Evolutionary conservation across 2,329 filamentous ascomycete genomes (phyloP).

Genomic region (Pseudogymnoascus sp.): DNA sequence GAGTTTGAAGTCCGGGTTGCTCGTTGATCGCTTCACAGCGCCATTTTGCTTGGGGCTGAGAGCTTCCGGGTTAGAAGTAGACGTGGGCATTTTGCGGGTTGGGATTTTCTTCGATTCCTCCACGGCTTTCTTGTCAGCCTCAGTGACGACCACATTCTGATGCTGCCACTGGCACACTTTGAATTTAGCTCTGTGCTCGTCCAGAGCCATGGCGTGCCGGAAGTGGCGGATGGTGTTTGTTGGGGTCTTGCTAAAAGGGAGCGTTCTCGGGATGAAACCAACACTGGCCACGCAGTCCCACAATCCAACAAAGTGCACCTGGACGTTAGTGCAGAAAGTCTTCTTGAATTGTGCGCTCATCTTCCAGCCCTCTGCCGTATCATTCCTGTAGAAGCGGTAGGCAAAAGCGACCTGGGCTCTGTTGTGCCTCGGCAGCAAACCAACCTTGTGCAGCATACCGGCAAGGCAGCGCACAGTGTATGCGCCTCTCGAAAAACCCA

Average conservation of each 20-base stretch:
- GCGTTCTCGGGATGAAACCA: slow-evolving; percentile 32
- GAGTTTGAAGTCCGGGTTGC: background rate
- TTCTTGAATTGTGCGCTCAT: slow-evolving; percentile 36
- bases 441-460: slow-evolving; percentile 37
- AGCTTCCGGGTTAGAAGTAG: slow-evolving; percentile 11
- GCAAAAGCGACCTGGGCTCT: slow-evolving; percentile 38
- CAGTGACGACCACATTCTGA: slow-evolving; percentile 20
- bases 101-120: background rate
- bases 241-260: slow-evolving; percentile 32
- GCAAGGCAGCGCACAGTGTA: slow-evolving; percentile 43
- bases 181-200: slow-evolving; percentile 38
- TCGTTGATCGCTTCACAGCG: slow-evolving; percentile 3
- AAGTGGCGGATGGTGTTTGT: slow-evolving; percentile 32
- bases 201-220: slow-evolving; percentile 37
- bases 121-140: slow-evolving; percentile 6
- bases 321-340: slow-evolving; percentile 37
- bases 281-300: slow-evolving; percentile 36
- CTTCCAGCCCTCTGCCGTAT: slow-evolving; percentile 32
- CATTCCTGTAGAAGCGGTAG: slow-evolving; percentile 37
- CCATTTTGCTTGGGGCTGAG: background rate
- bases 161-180: slow-evolving; percentile 33
- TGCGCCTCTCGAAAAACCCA: slow-evolving; percentile 41
- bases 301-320: slow-evolving; percentile 36
- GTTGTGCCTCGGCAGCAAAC: slow-evolving; percentile 54
- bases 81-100: slow-evolving; percentile 9